A percentile compares a stretch with the other conserved stretches of the same genome.
Evolutionary conservation across 352 stramenopile species (phyloP).

Genomic region (Pythium coloratum): DNA sequence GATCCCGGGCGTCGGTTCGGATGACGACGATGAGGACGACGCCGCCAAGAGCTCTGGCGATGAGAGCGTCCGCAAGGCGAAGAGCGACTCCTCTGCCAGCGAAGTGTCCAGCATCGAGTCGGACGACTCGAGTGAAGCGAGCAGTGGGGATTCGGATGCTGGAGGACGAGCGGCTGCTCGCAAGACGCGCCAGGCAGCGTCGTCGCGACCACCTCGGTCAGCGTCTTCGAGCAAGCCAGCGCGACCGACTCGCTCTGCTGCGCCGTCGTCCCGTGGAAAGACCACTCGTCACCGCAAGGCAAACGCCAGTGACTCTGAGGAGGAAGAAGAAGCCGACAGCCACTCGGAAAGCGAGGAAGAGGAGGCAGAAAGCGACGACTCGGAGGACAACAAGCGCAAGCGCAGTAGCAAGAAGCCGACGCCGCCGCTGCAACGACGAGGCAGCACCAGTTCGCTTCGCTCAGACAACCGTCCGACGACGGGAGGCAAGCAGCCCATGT

Average conservation of each 20-base stretch:
- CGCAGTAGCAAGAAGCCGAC: not conserved
- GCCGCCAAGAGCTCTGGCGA: constrained; percentile 38
- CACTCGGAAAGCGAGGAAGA: constrained; percentile 26
- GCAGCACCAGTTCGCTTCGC: not conserved
- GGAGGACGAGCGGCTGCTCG: constrained; percentile 3
- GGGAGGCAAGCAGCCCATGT: not conserved
- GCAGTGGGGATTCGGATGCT: constrained; percentile 29
- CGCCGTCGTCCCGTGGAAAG: constrained; percentile 1
- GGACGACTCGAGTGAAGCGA: constrained; percentile 45
- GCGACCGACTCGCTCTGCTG: not conserved
- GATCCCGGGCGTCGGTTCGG: not conserved
- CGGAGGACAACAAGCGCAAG: constrained; percentile 1
- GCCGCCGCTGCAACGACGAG: constrained; percentile 1
- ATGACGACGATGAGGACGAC: constrained; percentile 38
- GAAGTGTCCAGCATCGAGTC: constrained; percentile 59
- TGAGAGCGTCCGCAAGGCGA: constrained; percentile 54
- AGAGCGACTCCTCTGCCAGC: constrained; percentile 62
- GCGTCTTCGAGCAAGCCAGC: not conserved
- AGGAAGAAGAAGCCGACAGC: constrained; percentile 18
- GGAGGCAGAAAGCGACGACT: constrained; percentile 24
- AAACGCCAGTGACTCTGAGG: constrained; percentile 22
- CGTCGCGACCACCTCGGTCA: not conserved
- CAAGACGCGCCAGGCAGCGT: not conserved
- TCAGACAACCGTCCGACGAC: not conserved
- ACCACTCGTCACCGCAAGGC: constrained; percentile 8